Evolutionary conservation across 495 filamentous ascomycete species (phyloP).

Genomic region (Aspergillus cavernicola): DNA sequence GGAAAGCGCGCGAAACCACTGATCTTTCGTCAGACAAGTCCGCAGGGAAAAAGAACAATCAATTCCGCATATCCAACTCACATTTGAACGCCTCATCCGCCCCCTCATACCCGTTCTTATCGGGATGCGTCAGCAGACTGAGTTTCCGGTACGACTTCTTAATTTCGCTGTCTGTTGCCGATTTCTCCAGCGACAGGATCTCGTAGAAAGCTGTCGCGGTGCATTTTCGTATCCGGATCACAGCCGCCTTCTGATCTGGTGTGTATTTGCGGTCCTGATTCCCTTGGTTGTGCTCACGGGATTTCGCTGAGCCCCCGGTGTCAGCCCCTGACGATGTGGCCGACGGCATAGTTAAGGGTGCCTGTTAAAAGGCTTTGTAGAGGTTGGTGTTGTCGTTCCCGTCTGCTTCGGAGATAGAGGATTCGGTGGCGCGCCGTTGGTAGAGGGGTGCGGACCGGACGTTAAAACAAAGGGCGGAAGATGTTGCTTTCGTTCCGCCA

Average conservation of each 20-base stretch:
- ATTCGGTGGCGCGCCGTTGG: neutral
- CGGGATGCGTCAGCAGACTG: conserved; percentile 89
- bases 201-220: conserved; percentile 88
- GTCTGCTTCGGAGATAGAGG: neutral
- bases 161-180: conserved; percentile 75
- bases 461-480: neutral
- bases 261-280: conserved; percentile 89
- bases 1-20: conserved; percentile 93
- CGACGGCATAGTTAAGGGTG: conserved; percentile 60
- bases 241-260: conserved; percentile 82
- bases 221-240: conserved; percentile 81
- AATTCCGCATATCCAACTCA: conserved; percentile 42
- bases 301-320: conserved; percentile 58
- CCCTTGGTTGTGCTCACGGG: conserved; percentile 87
- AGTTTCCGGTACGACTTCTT: conserved; percentile 97
- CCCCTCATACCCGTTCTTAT: conserved; percentile 97
- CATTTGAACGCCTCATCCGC: conserved; percentile 97
- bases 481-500: neutral
- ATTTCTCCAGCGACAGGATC: conserved; percentile 73
- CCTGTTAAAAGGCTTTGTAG: neutral
- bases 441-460: conserved; percentile 1
- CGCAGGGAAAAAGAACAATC: neutral
- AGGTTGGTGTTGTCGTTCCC: neutral
- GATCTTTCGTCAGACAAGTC: conserved; percentile 2
- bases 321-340: conserved; percentile 73